Conservation (phyloP, 1,284 basidiomycete genomes). For the Ceratobasidium sp. region DNA sequence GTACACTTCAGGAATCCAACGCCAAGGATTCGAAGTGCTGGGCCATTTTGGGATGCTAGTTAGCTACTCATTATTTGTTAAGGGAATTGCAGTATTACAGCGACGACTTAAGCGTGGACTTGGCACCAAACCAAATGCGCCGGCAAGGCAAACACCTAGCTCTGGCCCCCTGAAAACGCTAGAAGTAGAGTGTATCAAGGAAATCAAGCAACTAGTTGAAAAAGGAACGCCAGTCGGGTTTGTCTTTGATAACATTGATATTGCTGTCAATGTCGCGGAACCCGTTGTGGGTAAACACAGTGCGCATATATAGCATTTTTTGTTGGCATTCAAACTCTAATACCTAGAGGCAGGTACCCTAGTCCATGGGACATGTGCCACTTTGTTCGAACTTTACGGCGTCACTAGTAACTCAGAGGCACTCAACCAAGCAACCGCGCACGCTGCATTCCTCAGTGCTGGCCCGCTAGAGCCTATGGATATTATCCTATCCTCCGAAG, state of each 20-base stretch:
- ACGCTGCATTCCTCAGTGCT: not conserved
- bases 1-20: too few species aligned
- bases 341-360: not conserved
- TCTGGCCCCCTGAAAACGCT: too few species aligned
- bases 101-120: too few species aligned
- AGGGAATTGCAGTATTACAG: too few species aligned
- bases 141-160: too few species aligned
- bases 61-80: too few species aligned
- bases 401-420: not conserved
- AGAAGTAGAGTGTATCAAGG: too few species aligned
- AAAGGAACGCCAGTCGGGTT: not conserved
- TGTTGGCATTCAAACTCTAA: not conserved
- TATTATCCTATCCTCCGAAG: constrained; percentile 51
- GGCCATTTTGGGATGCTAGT: too few species aligned
- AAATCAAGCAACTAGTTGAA: too few species aligned
- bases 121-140: too few species aligned
- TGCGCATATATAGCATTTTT: not conserved
- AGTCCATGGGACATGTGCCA: constrained; percentile 8
- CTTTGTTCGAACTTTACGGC: constrained; percentile 3
- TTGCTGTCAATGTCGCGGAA: not conserved
- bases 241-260: constrained; percentile 15
- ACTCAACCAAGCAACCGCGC: not conserved
- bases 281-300: not conserved
- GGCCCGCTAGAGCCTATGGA: constrained; percentile 47
- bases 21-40: too few species aligned